A percentile compares a stretch with the other conserved stretches of the same genome.
Evolutionary conservation across 768 basidiomycete species (phyloP).

Genomic region (Psilocybe tampanensis): DNA sequence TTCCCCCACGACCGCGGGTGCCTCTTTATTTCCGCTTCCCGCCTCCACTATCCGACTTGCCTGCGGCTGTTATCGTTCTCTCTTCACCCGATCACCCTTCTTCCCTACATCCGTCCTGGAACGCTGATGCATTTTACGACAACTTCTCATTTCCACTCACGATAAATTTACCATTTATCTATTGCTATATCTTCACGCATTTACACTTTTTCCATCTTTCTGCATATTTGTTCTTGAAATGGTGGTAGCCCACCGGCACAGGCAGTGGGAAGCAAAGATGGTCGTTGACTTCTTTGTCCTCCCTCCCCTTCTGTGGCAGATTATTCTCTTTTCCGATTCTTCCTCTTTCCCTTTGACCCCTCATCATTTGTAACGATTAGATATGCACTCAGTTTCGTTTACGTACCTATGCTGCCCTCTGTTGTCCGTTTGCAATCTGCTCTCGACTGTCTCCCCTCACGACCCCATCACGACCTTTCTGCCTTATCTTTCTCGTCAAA

Average conservation of each 20-base stretch:
- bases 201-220: constrained; percentile 13
- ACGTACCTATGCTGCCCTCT: constrained; percentile 29
- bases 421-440: constrained; percentile 30
- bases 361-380: constrained; percentile 64
- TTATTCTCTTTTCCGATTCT: constrained; percentile 11
- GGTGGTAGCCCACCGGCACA: constrained; percentile 2
- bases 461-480: constrained; percentile 19
- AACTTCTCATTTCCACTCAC: constrained; percentile 16
- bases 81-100: constrained; percentile 3
- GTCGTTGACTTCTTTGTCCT: background rate
- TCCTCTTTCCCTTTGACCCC: constrained; percentile 8
- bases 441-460: constrained; percentile 25
- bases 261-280: background rate
- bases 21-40: background rate
- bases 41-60: constrained; percentile 5
- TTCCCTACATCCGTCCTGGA: constrained; percentile 19
- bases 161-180: constrained; percentile 30
- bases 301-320: background rate
- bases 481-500: background rate
- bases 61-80: constrained; percentile 1
- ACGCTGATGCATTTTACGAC: constrained; percentile 30
- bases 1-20: background rate
- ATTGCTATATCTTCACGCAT: constrained; percentile 23
- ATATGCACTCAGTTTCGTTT: constrained; percentile 50
- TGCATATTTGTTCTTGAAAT: constrained; percentile 18